Base-by-base conservation (phyloP, 441 rosid species). In the Mallotus japonicus region DNA sequence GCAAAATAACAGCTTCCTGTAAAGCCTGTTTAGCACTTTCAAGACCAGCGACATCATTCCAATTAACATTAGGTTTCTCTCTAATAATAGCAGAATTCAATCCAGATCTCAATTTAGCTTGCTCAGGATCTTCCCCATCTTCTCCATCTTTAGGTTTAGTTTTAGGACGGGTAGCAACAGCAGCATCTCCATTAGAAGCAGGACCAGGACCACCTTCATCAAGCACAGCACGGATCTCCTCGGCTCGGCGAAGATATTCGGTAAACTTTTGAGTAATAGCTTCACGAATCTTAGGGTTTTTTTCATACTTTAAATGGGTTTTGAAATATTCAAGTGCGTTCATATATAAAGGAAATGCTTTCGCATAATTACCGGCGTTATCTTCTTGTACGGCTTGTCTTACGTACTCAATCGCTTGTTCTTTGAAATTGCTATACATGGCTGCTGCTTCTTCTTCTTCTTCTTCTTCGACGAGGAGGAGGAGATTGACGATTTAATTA, bases 381-480 rank as follows among this genome's bases (percentile, higher is more conserved):
- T 95, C 99, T 65, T 91, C 99, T 17, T 83, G 86, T 3, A 95
- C 98, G 6, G 99, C 99, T 79, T 95, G 99, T 82, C 89, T 88
- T 75, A 90, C 99, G 83, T 90, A 95, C 92, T 92, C 98, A 77
- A 92, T 95, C 44, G 97, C 99, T 85, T 95, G 98, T 76, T 95
- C 96, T 79, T 95, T 95, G 81, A 92, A 92, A 87, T 95, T 92
- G 97, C 97, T 95, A 79, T 95, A 95, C 99, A 95, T 95, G 66
- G 32, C 75, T 72, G 65, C 59, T 19, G 7, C 40, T 34, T 34
- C 40, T 5, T 37, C 40, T 37, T 37, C 32, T 28, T 28, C 32
- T 28, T 28, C 32, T 28, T 28, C 32, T 28, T 28, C 32, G 28
- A 24, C 28, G 28, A 24, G 6, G 40, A 37, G 0, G 6, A 37